phyloP scores from a whole-genome alignment of 805 yeast genomes.

The Yamadazyma takamatsuzukensis region DNA sequence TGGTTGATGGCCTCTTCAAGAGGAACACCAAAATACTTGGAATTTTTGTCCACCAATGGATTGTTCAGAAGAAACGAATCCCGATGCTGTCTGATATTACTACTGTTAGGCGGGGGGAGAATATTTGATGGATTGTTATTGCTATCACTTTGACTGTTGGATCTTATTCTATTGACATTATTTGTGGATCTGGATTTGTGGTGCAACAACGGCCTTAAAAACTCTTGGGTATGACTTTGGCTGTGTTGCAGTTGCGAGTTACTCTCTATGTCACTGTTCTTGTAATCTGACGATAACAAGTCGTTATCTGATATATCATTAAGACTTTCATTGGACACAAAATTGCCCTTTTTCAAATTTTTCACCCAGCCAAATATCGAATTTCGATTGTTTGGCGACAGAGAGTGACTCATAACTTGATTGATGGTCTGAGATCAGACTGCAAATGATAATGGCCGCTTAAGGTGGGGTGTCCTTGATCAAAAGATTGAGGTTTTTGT shows the following conservation, averaged over 20 bases:
- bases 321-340: conserved; percentile 35
- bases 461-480: too few species aligned
- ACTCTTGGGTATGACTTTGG: conserved; percentile 14
- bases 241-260: neutral
- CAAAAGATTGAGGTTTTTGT: too few species aligned
- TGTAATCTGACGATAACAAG: conserved; percentile 8
- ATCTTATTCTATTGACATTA: conserved; percentile 36
- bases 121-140: neutral
- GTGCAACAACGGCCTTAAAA: conserved; percentile 45
- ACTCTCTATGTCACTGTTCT: conserved; percentile 10
- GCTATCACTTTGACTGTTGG: conserved; percentile 23
- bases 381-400: conserved; percentile 35
- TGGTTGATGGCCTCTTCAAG: conserved; percentile 64
- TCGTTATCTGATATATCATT: conserved; percentile 25
- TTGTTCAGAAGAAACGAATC: conserved; percentile 48
- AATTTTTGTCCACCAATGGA: conserved; percentile 43
- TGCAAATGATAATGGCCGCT: too few species aligned
- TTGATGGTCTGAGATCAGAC: too few species aligned
- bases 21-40: conserved; percentile 74
- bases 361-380: conserved; percentile 45
- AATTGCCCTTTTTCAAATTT: conserved; percentile 34
- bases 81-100: conserved; percentile 40
- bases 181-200: conserved; percentile 51
- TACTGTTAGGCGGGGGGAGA: neutral
- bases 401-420: conserved; percentile 40